Evolutionary conservation across 2,329 filamentous ascomycete genomes (phyloP).

Genomic region (Colletotrichum viniferum): DNA sequence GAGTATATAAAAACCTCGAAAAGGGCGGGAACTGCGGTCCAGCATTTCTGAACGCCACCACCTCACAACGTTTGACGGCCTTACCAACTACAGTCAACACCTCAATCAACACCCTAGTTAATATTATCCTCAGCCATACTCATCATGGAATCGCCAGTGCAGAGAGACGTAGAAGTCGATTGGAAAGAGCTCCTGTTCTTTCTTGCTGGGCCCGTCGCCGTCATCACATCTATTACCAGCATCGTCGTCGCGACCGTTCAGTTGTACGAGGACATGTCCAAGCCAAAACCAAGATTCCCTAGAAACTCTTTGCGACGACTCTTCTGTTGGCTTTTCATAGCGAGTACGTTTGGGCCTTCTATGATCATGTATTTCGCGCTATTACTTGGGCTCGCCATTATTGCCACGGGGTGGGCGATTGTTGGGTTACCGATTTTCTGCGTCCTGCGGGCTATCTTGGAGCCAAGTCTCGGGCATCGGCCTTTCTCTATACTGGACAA

Average conservation of each 20-base stretch:
- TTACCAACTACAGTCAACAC: too few relatives aligned
- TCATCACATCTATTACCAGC: neutral
- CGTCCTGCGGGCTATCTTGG: neutral
- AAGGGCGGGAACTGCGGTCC: neutral
- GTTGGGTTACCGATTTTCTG: neutral
- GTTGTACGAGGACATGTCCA: neutral
- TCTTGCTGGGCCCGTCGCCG: neutral
- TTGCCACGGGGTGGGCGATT: neutral
- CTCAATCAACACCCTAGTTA: too few relatives aligned
- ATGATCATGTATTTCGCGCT: neutral
- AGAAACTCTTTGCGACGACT: neutral
- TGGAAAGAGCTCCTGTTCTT: neutral
- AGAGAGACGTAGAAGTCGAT: too few relatives aligned
- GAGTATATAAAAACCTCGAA: accelerated
- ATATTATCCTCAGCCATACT: accelerated
- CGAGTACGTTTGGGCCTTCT: neutral
- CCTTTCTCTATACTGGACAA: neutral
- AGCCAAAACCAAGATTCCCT: neutral
- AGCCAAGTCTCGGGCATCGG: neutral
- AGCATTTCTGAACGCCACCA: accelerated
- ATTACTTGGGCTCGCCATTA: too few relatives aligned
- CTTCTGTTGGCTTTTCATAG: neutral
- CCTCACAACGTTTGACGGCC: too few relatives aligned
- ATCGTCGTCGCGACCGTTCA: neutral
- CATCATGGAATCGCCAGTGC: too few relatives aligned